Evolutionary conservation across 805 yeast species (phyloP).

Genomic region (Yarrowia hollandica): DNA sequence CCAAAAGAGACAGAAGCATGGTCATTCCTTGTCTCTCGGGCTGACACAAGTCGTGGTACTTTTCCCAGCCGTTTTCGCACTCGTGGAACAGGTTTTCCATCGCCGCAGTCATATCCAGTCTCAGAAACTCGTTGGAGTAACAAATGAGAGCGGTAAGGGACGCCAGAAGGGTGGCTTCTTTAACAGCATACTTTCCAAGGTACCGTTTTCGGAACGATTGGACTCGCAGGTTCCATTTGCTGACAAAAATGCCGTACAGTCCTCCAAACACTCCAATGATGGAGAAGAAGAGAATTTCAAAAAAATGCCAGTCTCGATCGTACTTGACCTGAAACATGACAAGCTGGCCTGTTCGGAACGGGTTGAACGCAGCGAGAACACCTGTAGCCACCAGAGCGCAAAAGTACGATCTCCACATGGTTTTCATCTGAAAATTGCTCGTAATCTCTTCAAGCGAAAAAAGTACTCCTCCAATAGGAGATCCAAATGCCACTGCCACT

Average conservation of each 20-base stretch:
- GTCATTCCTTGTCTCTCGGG: constrained; percentile 33
- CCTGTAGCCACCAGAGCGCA: constrained; percentile 87
- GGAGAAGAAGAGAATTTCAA: constrained; percentile 75
- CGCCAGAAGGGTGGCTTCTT: constrained; percentile 71
- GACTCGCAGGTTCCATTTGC: constrained; percentile 71
- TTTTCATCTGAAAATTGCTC: constrained; percentile 65
- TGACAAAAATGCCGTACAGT: constrained; percentile 74
- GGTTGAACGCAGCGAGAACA: constrained; percentile 76
- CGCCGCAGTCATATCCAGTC: constrained; percentile 90
- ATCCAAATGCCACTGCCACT: constrained; percentile 96
- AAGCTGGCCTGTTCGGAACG: constrained; percentile 91
- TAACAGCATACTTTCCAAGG: constrained; percentile 56
- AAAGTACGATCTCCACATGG: constrained; percentile 89
- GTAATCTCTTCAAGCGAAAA: constrained; percentile 92
- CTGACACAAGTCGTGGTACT: constrained; percentile 42
- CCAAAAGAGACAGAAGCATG: constrained; percentile 54
- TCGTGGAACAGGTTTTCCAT: constrained; percentile 89
- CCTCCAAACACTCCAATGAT: constrained; percentile 90
- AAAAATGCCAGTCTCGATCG: constrained; percentile 80
- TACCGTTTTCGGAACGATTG: constrained; percentile 76
- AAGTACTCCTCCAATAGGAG: constrained; percentile 96
- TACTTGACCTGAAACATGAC: constrained; percentile 91
- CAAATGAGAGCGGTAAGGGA: constrained; percentile 71
- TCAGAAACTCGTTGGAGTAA: constrained; percentile 78
- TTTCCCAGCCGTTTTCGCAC: constrained; percentile 56